Conservation (phyloP, 768 basidiomycete genomes). For the Russula emetica region DNA sequence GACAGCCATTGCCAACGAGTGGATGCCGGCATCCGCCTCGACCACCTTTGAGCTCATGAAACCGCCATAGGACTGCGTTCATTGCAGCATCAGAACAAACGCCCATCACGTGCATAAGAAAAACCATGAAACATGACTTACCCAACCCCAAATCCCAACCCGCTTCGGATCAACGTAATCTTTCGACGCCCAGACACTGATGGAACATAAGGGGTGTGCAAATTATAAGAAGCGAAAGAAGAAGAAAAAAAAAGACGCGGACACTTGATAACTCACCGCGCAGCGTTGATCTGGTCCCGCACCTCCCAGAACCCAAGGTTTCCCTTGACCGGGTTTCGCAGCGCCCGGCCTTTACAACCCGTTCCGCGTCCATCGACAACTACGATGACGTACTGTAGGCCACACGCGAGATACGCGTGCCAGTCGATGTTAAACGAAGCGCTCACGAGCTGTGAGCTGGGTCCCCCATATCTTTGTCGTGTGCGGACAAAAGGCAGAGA, state of each 20-base stretch:
- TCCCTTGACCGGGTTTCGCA: slow-evolving; percentile 85
- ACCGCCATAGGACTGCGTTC: slow-evolving; percentile 81
- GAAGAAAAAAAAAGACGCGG: slow-evolving; percentile 1
- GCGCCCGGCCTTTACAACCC: slow-evolving; percentile 77
- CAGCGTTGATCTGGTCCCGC: slow-evolving; percentile 83
- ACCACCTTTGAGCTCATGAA: slow-evolving; percentile 93
- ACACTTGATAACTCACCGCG: slow-evolving; percentile 49
- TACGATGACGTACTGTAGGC: slow-evolving; percentile 80
- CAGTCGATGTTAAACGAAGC: slow-evolving; percentile 68
- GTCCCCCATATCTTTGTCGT: slow-evolving; percentile 76
- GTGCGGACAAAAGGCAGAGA: slow-evolving; percentile 9
- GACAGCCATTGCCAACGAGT: slow-evolving; percentile 86
- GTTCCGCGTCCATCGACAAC: slow-evolving; percentile 92
- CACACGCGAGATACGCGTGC: slow-evolving; percentile 82
- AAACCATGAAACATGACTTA: slow-evolving; percentile 36
- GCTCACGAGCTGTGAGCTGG: slow-evolving; percentile 74
- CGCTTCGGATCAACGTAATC: slow-evolving; percentile 83
- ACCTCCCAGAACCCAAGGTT: slow-evolving; percentile 89
- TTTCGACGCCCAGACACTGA: slow-evolving; percentile 77
- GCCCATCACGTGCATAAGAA: not conserved
- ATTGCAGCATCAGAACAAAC: not conserved
- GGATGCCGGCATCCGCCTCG: slow-evolving; percentile 85
- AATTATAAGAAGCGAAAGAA: slow-evolving; percentile 5
- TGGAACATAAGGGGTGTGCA: not conserved
- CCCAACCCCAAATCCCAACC: slow-evolving; percentile 99